Conservation (phyloP, 805 yeast species). For the Pichia eremophila region DNA sequence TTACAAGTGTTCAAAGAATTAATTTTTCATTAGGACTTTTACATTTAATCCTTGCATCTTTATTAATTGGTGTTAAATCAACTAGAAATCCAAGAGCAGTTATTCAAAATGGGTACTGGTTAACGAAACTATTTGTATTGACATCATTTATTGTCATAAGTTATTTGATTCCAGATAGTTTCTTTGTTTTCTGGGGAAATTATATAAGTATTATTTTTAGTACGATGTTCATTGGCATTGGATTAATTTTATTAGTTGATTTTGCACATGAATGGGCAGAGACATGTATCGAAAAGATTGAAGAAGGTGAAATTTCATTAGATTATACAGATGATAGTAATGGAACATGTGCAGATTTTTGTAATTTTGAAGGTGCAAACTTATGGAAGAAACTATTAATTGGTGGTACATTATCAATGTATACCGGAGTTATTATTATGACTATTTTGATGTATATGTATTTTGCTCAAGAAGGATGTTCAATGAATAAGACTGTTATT, state of each 20-base stretch:
- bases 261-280: conserved; percentile 99
- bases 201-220: conserved; percentile 79
- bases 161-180: conserved; percentile 77
- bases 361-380: conserved; percentile 31
- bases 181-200: conserved; percentile 86
- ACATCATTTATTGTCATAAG: conserved; percentile 45
- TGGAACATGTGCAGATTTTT: neutral
- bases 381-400: conserved; percentile 77
- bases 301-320: conserved; percentile 52
- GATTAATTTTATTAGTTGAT: conserved; percentile 82
- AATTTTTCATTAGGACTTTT: conserved; percentile 79
- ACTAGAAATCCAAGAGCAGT: conserved; percentile 69
- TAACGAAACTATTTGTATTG: conserved; percentile 58
- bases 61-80: conserved; percentile 66
- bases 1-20: conserved; percentile 87
- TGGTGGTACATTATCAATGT: conserved; percentile 85
- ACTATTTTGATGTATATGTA: conserved; percentile 72
- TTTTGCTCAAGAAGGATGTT: conserved; percentile 75
- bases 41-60: conserved; percentile 61
- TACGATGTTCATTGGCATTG: conserved; percentile 78
- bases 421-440: conserved; percentile 59
- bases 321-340: conserved; percentile 33
- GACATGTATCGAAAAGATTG: conserved; percentile 83
- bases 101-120: conserved; percentile 92
- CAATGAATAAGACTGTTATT: conserved; percentile 84